These are phyloP conservation scores for Kokia cookei DNA, from an alignment of 441 rosid genomes.

Conservation along the genomic window DNA sequence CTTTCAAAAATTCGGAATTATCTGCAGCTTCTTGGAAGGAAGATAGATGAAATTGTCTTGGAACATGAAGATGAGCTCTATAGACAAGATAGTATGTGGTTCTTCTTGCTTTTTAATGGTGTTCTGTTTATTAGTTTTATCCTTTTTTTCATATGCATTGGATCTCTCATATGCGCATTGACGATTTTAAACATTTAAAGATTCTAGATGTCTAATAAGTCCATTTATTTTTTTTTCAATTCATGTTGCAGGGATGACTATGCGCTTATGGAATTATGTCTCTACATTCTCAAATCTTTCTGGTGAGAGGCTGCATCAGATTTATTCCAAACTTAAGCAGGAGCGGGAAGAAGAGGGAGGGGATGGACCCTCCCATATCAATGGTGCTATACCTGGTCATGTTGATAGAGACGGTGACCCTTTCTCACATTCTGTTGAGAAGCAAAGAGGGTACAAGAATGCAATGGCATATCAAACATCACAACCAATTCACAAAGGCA, in stretches of 20 bases:
- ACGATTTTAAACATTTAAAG: neutral
- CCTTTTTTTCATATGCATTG: neutral
- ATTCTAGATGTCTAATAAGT: neutral
- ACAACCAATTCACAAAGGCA: slow-evolving; percentile 48
- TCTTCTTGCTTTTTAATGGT: neutral
- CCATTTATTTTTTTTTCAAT: neutral
- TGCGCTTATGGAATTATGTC: slow-evolving; percentile 91
- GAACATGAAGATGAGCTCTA: slow-evolving; percentile 63
- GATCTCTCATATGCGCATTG: neutral
- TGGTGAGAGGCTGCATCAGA: slow-evolving; percentile 86
- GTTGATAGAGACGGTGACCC: slow-evolving; percentile 40
- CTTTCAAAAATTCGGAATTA: slow-evolving; percentile 89
- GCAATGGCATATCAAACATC: slow-evolving; percentile 32
- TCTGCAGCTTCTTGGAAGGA: slow-evolving; percentile 82
- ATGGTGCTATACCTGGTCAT: slow-evolving; percentile 41
- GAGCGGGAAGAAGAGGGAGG: slow-evolving; percentile 78
- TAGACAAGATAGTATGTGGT: slow-evolving; percentile 81
- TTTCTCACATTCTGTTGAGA: slow-evolving; percentile 33
- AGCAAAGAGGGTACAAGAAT: slow-evolving; percentile 55
- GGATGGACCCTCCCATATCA: slow-evolving; percentile 63
- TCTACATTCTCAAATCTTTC: slow-evolving; percentile 90
- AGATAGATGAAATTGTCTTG: slow-evolving; percentile 73
- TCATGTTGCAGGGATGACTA: slow-evolving; percentile 67
- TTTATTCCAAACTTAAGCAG: slow-evolving; percentile 81
- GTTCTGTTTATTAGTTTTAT: neutral